Conservation (phyloP, 768 basidiomycete species). For the Tylopilus sp. region DNA sequence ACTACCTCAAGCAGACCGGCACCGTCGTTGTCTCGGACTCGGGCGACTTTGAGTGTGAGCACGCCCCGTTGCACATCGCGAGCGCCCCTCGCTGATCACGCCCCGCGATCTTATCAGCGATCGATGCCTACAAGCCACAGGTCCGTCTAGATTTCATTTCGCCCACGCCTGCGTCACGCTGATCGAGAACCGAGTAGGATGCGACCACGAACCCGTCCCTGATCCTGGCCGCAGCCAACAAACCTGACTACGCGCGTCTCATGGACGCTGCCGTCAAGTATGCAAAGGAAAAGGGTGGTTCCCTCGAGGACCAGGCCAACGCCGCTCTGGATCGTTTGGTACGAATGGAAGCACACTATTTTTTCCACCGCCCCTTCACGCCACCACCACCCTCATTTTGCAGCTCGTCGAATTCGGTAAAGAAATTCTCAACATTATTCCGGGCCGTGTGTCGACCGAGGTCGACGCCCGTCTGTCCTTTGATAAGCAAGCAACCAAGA, state of each 20-base stretch:
- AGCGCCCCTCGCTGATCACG: constrained; percentile 25
- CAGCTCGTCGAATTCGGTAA: constrained; percentile 97
- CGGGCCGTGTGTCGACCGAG: constrained; percentile 98
- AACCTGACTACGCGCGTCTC: constrained; percentile 78
- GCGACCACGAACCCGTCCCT: constrained; percentile 98
- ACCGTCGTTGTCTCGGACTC: constrained; percentile 98
- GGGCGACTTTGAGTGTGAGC: constrained; percentile 85
- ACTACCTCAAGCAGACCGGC: constrained; percentile 84
- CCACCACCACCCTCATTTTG: constrained; percentile 18
- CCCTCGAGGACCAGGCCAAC: constrained; percentile 70
- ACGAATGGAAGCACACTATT: constrained; percentile 31
- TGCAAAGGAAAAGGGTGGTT: constrained; percentile 79
- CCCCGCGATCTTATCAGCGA: constrained; percentile 51
- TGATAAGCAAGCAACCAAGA: constrained; percentile 89
- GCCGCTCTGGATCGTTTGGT: constrained; percentile 89
- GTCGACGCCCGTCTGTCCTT: constrained; percentile 98
- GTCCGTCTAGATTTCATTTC: constrained; percentile 34
- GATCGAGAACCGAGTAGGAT: constrained; percentile 51
- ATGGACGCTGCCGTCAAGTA: constrained; percentile 72
- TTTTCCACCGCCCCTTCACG: constrained; percentile 7
- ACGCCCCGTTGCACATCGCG: neutral
- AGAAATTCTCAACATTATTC: constrained; percentile 92
- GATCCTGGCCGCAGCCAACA: constrained; percentile 90
- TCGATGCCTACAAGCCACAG: constrained; percentile 96
- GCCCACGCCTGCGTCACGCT: neutral